Conservation (phyloP, 1,284 basidiomycete species). For the Ustilago sp. region DNA sequence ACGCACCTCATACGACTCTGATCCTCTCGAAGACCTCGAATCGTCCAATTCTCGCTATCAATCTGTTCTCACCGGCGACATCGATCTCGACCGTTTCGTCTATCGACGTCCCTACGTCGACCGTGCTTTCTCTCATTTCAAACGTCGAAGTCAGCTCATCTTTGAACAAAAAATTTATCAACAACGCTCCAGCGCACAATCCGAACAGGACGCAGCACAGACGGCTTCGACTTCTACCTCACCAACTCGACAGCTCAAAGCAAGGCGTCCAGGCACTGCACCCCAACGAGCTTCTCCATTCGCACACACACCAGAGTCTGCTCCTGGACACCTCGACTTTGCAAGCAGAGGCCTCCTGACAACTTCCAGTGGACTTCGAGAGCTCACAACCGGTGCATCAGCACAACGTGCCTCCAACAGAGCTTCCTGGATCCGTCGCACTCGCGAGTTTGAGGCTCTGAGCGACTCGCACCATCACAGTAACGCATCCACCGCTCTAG, state of each 20-base stretch:
- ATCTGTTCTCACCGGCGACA: conserved; percentile 27
- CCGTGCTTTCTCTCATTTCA: conserved; percentile 24
- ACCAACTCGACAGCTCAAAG: conserved; percentile 8
- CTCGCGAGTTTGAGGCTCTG: conserved; percentile 25
- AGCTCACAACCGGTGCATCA: conserved; percentile 40
- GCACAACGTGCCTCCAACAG: conserved; percentile 46
- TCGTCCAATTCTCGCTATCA: conserved; percentile 17
- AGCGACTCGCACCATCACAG: conserved; percentile 40
- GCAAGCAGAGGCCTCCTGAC: conserved; percentile 3
- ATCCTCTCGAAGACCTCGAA: conserved; percentile 11
- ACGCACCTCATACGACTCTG: background rate
- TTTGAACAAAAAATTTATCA: conserved; percentile 43
- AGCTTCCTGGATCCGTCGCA: conserved; percentile 40
- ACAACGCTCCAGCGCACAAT: conserved; percentile 25
- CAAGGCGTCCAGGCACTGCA: conserved; percentile 35
- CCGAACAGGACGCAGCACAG: background rate
- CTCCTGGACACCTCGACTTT: conserved; percentile 11
- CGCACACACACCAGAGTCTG: conserved; percentile 26
- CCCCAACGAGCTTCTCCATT: conserved; percentile 15
- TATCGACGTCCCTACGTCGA: conserved; percentile 42
- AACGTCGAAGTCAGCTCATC: conserved; percentile 49
- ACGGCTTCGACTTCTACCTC: background rate
- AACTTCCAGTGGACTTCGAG: conserved; percentile 25
- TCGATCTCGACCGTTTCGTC: conserved; percentile 26
- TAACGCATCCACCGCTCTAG: conserved; percentile 8